These are phyloP conservation scores for Trichosanthes cucumerina DNA, from an alignment of 306 rosid species.

Conservation along the genomic window DNA sequence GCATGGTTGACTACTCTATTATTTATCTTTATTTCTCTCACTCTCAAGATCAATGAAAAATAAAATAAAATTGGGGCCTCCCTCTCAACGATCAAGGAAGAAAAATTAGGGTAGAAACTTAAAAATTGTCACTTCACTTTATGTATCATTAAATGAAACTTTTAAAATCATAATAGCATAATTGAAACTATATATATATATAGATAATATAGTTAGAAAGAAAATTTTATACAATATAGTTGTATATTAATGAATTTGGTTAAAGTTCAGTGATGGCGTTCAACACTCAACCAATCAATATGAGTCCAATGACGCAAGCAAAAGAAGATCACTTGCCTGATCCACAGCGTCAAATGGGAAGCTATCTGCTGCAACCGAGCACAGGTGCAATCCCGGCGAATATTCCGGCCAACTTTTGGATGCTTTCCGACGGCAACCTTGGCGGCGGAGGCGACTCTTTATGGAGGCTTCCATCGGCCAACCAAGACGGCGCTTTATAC, in stretches of 20 bases:
- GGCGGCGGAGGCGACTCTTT: not conserved
- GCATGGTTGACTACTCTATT: no score
- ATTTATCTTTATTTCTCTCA: no score
- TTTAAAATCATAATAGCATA: no score
- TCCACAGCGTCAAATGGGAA: not conserved
- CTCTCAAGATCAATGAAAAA: no score
- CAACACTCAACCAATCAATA: slow-evolving; percentile 2
- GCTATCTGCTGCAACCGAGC: not conserved
- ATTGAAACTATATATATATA: no score
- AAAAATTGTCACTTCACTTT: no score
- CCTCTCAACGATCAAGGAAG: no score
- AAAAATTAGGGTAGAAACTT: no score
- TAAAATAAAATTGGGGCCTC: no score
- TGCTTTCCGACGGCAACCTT: not conserved
- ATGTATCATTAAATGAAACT: no score
- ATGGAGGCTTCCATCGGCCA: not conserved
- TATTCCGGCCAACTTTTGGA: slow-evolving; percentile 12
- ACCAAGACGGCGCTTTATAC: not conserved
- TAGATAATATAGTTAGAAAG: no score
- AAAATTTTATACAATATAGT: no score
- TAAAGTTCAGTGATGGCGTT: not conserved
- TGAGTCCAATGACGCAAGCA: not conserved
- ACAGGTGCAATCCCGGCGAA: not conserved
- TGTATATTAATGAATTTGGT: not conserved
- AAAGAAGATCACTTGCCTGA: not conserved